These are phyloP conservation scores for Schizochytrium sp. DNA, from an alignment of 108 stramenopile genomes.

Conservation along the genomic window DNA sequence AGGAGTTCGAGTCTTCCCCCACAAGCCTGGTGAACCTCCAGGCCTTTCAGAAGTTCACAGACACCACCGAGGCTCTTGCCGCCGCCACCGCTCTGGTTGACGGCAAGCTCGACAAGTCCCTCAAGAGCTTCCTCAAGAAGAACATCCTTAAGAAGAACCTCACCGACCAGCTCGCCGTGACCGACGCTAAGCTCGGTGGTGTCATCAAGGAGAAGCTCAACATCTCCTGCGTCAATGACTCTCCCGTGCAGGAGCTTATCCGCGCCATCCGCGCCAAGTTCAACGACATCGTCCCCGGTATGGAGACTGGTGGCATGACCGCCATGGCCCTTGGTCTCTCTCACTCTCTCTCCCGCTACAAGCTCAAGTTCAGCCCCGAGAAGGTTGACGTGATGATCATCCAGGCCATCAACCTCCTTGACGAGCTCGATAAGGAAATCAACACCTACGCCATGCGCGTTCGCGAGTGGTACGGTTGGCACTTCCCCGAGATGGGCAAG, in stretches of 20 bases:
- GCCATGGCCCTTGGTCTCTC: constrained; percentile 94
- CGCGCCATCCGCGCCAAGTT: constrained; percentile 92
- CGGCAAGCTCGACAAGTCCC: constrained; percentile 89
- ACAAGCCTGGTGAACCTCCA: constrained; percentile 79
- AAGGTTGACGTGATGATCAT: constrained; percentile 99
- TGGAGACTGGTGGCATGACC: constrained; percentile 64
- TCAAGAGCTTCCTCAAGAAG: constrained; percentile 97
- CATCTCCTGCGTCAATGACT: constrained; percentile 92
- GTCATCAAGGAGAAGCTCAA: constrained; percentile 95
- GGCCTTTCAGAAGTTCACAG: constrained; percentile 93
- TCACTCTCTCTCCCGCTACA: constrained; percentile 96
- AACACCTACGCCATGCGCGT: constrained; percentile 99
- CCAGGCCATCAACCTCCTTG: constrained; percentile 98
- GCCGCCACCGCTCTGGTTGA: constrained; percentile 94
- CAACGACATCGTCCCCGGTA: constrained; percentile 87
- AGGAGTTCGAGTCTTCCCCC: constrained; percentile 82
- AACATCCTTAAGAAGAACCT: constrained; percentile 84
- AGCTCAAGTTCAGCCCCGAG: constrained; percentile 99
- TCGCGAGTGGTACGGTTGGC: constrained; percentile 99
- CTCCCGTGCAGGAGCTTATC: constrained; percentile 90
- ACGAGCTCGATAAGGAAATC: constrained; percentile 99
- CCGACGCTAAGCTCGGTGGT: constrained; percentile 88
- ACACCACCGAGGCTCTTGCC: constrained; percentile 96
- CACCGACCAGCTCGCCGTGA: constrained; percentile 85
- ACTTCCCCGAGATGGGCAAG: constrained; percentile 97